Base-by-base conservation (phyloP, 805 yeast species). In the Teunomyces kruisii region DNA sequence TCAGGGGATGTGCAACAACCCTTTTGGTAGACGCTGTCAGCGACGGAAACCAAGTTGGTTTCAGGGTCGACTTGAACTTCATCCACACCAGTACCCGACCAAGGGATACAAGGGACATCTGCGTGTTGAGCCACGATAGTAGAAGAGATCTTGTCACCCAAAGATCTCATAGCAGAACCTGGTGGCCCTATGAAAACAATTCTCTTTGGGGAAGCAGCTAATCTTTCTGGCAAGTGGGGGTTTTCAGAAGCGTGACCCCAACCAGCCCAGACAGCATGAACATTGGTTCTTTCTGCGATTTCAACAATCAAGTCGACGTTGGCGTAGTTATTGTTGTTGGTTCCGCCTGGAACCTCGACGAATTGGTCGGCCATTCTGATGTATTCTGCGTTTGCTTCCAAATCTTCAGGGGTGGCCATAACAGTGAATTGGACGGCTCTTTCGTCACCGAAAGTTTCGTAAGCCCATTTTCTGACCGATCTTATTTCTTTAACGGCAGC, bases 171-270 rank as follows among this genome's bases (percentile, higher is more conserved):
- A 39, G 99, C 99, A 36, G 90, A 84, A 33, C 97, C 98, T 53
- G 99, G 99, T 50, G 99, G 99, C 53, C 99, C 99, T 65, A 94
- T 94, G 62, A 94, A 94, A 45, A 94, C 78, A 58, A 95, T 86
- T 61, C 80, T 87, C 67, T 89, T 86, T 49, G 91, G 89, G 14
- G 97, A 89, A n/a, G 85, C 84, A 12, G 98, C 97, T 65, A 94
- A 78, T 68, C 79, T 82, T 69, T 94, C 99, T 24, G 99, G 99
- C 54, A 94, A 80, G 39, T 74, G 67, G 22, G 99, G 99, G 72
- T 95, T 92, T 74, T 94, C 99, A n/a, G 97, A 88, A 24, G 99
- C 99, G 65, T 95, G 99, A 59, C 99, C 99, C 99, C 99, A 94
- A 59, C 99, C 99, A 29, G 99, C 99, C 99, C 99, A 94, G 47